Base-by-base conservation (phyloP, 2,329 filamentous ascomycete genomes). In the Penicillium nordicum region DNA sequence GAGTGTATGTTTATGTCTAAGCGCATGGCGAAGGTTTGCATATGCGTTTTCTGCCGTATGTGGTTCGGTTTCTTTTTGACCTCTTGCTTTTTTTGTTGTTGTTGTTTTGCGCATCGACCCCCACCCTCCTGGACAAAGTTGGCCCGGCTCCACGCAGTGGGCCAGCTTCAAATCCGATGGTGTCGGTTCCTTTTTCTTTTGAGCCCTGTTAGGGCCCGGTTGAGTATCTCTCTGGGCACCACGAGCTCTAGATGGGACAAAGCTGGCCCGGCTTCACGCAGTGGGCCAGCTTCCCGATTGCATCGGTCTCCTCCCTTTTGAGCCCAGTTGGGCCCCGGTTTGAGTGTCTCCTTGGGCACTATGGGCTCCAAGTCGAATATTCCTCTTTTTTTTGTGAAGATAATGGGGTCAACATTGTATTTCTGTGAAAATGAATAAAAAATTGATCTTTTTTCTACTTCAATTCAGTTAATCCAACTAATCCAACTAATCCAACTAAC, bases 1-100 rank as follows among this genome's bases (percentile, higher is more conserved):
- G 53, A 41, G 41, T 55, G 47, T 55, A 45, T 51, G 47, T 51
- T 55, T 51, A 55, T 55, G 41, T 45, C 34, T 27, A 36, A 55
- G 47, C 52, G 52, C 53, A 50, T 55, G n/a, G 47, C 53, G 34
- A 30, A 16, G 47, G 47, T 51, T 44, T 55, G 48, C 47, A 50
- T 55, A 32, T 34, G 40, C 34, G 46, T 32, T 25, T 32, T 47
- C 50, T 49, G 18, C 18, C 25, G 30, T 27, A 21, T 18, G 16
- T 36, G 49, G 11, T 51, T 36, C 40, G 38, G 49, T 45, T 45
- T 18, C 8, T 30, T 41, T 29, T 8, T 29, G 11, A 9, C 30
- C 4, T 45, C 42, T 38, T 42, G 9, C 14, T 44, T 44, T 27
- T 14, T 30, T 21, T 30, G 10, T 42, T 25, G 11, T 27, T 36